A percentile compares a stretch with the other conserved stretches of the same genome.
Conservation (phyloP, 441 rosid species). For the Brassica hybrid region DNA sequence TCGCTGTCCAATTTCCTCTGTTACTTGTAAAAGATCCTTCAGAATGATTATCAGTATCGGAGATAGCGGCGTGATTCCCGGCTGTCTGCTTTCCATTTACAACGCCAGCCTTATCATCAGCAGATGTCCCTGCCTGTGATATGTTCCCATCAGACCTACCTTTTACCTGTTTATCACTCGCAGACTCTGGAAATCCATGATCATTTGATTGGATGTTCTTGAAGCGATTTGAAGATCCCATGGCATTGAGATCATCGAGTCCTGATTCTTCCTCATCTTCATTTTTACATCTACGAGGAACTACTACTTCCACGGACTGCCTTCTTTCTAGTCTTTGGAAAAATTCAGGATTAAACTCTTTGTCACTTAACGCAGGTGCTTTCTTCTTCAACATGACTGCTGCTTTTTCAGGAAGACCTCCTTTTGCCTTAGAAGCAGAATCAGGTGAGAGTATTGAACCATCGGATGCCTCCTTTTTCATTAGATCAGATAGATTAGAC, state of each 20-base stretch:
- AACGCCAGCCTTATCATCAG: conserved; percentile 58
- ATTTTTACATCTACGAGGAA: conserved; percentile 74
- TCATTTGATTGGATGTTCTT: conserved; percentile 62
- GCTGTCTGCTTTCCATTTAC: conserved; percentile 61
- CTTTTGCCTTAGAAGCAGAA: conserved; percentile 54
- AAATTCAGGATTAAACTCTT: conserved; percentile 90
- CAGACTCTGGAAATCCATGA: conserved; percentile 61
- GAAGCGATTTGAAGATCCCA: conserved; percentile 55
- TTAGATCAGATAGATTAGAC: conserved; percentile 51
- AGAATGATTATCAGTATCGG: conserved; percentile 69
- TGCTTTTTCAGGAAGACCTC: conserved; percentile 77
- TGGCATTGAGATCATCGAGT: conserved; percentile 52
- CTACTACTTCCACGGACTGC: conserved; percentile 91
- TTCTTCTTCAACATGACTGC: conserved; percentile 90
- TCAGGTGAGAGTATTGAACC: conserved; percentile 53
- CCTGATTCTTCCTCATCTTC: conserved; percentile 67
- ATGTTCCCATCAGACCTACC: conserved; percentile 58
- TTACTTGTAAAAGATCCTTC: conserved; percentile 78
- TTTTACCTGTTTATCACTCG: conserved; percentile 47
- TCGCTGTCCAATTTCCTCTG: conserved; percentile 92
- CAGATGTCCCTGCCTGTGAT: conserved; percentile 59
- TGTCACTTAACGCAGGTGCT: conserved; percentile 81
- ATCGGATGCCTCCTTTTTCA: conserved; percentile 54
- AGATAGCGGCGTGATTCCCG: conserved; percentile 55
- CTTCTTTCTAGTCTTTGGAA: conserved; percentile 89